Conservation (phyloP, 371 early-diverging fungal genomes). For the Vittaforma corneae region DNA sequence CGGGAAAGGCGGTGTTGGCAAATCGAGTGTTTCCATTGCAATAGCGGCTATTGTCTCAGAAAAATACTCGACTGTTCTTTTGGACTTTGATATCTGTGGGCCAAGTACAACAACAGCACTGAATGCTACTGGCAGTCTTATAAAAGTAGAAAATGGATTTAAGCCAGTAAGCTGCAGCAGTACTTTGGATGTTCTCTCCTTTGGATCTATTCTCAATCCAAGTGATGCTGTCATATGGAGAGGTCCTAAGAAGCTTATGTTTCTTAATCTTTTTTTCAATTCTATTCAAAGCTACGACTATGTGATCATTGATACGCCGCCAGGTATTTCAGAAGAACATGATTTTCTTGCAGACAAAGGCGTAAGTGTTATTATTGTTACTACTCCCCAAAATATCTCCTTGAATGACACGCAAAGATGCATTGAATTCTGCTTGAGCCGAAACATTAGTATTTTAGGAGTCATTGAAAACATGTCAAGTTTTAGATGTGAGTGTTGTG, state of each 20-base stretch:
- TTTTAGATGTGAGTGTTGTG: slow-evolving; percentile 81
- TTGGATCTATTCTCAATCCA: slow-evolving; percentile 78
- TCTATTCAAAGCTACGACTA: slow-evolving; percentile 80
- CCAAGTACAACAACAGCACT: slow-evolving; percentile 87
- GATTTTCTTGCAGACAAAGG: slow-evolving; percentile 66
- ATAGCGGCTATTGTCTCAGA: slow-evolving; percentile 60
- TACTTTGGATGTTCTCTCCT: slow-evolving; percentile 75
- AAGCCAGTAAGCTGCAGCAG: slow-evolving; percentile 44
- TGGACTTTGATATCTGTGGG: slow-evolving; percentile 94
- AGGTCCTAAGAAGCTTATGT: slow-evolving; percentile 74
- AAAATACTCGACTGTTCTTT: slow-evolving; percentile 67
- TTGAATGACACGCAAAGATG: slow-evolving; percentile 84
- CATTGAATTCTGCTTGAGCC: slow-evolving; percentile 82
- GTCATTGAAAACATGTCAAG: slow-evolving; percentile 95
- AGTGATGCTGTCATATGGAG: slow-evolving; percentile 94
- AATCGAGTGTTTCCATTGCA: slow-evolving; percentile 64
- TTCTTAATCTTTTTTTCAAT: slow-evolving; percentile 85
- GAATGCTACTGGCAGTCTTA: slow-evolving; percentile 72
- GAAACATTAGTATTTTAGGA: slow-evolving; percentile 74
- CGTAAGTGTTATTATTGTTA: slow-evolving; percentile 70
- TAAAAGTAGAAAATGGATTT: slow-evolving; percentile 50
- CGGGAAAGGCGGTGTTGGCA: slow-evolving; percentile 98
- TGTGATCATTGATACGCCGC: slow-evolving; percentile 91
- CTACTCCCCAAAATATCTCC: slow-evolving; percentile 91
- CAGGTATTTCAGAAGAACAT: slow-evolving; percentile 96